A percentile compares a stretch with the other conserved stretches of the same genome.
Evolutionary conservation across 2,329 filamentous ascomycete species (phyloP).

Genomic region (Nothopassalora personata): DNA sequence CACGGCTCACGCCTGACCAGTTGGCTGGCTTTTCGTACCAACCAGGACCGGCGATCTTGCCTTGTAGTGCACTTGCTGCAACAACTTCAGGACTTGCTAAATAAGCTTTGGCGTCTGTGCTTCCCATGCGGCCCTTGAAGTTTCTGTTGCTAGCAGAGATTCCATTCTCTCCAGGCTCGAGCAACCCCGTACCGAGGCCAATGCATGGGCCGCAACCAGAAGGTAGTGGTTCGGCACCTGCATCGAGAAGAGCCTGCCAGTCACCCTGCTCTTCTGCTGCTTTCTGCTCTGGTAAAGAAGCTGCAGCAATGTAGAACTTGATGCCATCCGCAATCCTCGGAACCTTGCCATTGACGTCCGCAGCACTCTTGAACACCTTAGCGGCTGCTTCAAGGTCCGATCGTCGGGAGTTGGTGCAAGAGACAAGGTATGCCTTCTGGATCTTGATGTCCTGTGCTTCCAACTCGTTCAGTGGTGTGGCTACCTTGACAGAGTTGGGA

Average conservation of each 20-base stretch:
- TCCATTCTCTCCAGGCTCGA: constrained; percentile 80
- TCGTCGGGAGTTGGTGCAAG: constrained; percentile 79
- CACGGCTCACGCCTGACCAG: constrained; percentile 61
- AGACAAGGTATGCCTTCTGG: constrained; percentile 81
- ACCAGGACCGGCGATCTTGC: constrained; percentile 69
- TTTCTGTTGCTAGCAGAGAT: constrained; percentile 82
- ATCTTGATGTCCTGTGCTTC: constrained; percentile 69
- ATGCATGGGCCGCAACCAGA: constrained; percentile 82
- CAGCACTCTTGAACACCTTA: constrained; percentile 75
- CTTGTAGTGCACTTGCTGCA: constrained; percentile 75
- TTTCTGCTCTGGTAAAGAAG: constrained; percentile 70
- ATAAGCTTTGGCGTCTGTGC: constrained; percentile 72
- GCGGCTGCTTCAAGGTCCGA: constrained; percentile 80
- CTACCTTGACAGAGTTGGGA: constrained; percentile 85
- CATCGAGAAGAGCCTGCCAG: constrained; percentile 76
- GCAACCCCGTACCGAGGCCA: constrained; percentile 70
- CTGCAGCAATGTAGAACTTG: constrained; percentile 83
- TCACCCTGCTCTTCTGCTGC: constrained; percentile 74
- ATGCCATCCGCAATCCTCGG: constrained; percentile 71
- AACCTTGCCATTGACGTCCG: constrained; percentile 54
- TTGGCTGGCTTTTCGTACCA: constrained; percentile 69
- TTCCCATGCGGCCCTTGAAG: constrained; percentile 88
- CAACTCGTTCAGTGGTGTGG: constrained; percentile 70
- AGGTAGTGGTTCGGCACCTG: constrained; percentile 67
- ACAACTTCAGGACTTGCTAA: constrained; percentile 87